Evolutionary conservation across 225 moss, liverwort and hornwort species (phyloP).

Genomic region (Bryoerythrophyllum caledonicum): DNA sequence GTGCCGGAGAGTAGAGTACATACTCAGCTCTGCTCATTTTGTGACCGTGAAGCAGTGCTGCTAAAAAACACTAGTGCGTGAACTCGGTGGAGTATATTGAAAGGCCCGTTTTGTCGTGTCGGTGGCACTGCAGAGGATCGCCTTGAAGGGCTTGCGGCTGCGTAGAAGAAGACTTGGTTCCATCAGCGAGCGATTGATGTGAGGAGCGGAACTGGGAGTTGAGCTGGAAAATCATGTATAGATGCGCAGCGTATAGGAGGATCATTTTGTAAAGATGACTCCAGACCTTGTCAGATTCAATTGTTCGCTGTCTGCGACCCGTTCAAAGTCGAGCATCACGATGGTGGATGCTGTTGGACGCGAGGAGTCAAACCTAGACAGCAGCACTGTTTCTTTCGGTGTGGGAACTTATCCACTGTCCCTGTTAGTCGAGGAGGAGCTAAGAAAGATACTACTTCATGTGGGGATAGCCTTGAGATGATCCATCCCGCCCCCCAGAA

Average conservation of each 20-base stretch:
- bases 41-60: constrained; percentile 18
- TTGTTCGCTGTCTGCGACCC: constrained; percentile 5
- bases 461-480: constrained; percentile 2
- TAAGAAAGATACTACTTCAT: background rate
- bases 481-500: background rate
- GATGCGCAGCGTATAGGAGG: constrained; percentile 9
- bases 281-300: constrained; percentile 10
- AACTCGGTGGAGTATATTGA: constrained; percentile 23
- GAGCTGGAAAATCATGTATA: background rate
- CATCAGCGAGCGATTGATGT: background rate
- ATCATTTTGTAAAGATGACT: constrained; percentile 1
- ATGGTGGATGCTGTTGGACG: constrained; percentile 16
- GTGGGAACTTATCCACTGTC: constrained; percentile 19
- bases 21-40: background rate
- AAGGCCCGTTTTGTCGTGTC: constrained; percentile 24
- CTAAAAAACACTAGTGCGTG: constrained; percentile 6
- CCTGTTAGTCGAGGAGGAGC: constrained; percentile 14
- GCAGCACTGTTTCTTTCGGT: constrained; percentile 22
- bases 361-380: constrained; percentile 13
- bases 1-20: background rate
- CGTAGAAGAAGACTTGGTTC: constrained; percentile 18
- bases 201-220: constrained; percentile 15
- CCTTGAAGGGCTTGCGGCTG: constrained; percentile 16
- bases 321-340: constrained; percentile 26
- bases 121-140: constrained; percentile 49